Conservation (phyloP, 148 eudicot genomes). For the Nepenthes gracilis region DNA sequence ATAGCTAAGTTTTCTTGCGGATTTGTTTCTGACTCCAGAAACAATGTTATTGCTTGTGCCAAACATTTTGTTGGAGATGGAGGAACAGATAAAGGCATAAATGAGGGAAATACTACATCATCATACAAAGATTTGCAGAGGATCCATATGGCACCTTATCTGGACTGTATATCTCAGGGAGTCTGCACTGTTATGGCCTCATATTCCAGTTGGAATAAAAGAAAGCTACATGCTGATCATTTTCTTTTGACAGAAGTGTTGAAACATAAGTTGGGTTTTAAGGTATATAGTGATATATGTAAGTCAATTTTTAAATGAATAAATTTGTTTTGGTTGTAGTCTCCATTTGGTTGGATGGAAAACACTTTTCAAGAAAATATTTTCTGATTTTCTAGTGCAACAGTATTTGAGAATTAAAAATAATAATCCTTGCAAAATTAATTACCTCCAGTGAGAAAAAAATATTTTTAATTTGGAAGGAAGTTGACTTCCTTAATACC, state of each 20-base stretch:
- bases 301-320: neutral
- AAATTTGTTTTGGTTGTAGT: neutral
- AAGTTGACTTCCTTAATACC: too few species aligned
- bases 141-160: slow-evolving; percentile 80
- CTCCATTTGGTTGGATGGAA: too few species aligned
- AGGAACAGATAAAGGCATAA: slow-evolving; percentile 68
- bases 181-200: slow-evolving; percentile 96
- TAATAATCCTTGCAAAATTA: too few species aligned
- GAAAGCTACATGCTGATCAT: slow-evolving; percentile 43
- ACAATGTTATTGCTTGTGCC: slow-evolving; percentile 77
- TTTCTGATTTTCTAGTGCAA: too few species aligned
- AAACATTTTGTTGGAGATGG: slow-evolving; percentile 97
- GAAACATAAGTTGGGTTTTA: slow-evolving; percentile 72
- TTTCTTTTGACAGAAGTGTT: slow-evolving; percentile 67
- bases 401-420: too few species aligned
- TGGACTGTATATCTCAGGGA: slow-evolving; percentile 76
- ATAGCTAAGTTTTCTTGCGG: neutral
- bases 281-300: slow-evolving; percentile 29
- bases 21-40: slow-evolving; percentile 35
- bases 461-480: too few species aligned
- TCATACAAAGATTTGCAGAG: slow-evolving; percentile 58
- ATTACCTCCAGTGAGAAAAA: too few species aligned
- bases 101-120: slow-evolving; percentile 68
- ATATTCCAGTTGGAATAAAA: slow-evolving; percentile 83
- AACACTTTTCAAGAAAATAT: too few species aligned